A percentile compares a stretch with the other conserved stretches of the same genome.
These are phyloP conservation scores for Paradendryphiella salina DNA, from an alignment of 2,329 filamentous ascomycete species.

Conservation along the genomic window DNA sequence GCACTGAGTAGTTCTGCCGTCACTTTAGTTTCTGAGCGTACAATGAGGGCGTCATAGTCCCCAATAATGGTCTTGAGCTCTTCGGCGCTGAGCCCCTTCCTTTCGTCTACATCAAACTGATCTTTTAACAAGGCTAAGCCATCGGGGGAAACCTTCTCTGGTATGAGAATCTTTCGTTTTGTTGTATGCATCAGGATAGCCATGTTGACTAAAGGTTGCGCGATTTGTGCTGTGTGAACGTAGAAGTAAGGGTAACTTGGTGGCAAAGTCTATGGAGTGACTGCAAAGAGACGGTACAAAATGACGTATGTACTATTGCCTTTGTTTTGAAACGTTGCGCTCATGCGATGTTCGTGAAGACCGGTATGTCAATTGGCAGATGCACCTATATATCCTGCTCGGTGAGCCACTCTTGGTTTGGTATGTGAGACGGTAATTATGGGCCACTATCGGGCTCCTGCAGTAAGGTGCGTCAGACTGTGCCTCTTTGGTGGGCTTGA, in stretches of 20 bases:
- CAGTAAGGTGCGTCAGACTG: conserved; percentile 30
- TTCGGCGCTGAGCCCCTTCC: conserved; percentile 62
- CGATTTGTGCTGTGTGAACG: background rate
- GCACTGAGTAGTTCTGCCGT: conserved; percentile 68
- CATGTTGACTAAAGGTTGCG: conserved; percentile 26
- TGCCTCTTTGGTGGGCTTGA: conserved; percentile 27
- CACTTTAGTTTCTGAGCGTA: conserved; percentile 81
- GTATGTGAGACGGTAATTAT: conserved; percentile 13
- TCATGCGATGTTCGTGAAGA: background rate
- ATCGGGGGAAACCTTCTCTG: conserved; percentile 80
- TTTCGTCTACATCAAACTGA: conserved; percentile 70
- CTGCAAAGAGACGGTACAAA: background rate
- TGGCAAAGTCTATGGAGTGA: background rate
- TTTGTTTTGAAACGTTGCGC: background rate
- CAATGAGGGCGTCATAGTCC: conserved; percentile 74
- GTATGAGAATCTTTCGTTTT: conserved; percentile 66
- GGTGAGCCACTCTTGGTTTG: conserved; percentile 6
- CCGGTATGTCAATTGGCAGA: background rate
- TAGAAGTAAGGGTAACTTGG: background rate
- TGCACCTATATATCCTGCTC: background rate
- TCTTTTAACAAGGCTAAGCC: conserved; percentile 69
- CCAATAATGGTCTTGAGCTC: conserved; percentile 70
- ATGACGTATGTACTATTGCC: background rate
- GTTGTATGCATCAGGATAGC: conserved; percentile 32
- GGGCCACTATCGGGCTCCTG: conserved; percentile 34